Percentiles rank a stretch among this genome's conserved stretches.
Conservation (phyloP, 768 basidiomycete species). For the Pleurotus pulmonarius region DNA sequence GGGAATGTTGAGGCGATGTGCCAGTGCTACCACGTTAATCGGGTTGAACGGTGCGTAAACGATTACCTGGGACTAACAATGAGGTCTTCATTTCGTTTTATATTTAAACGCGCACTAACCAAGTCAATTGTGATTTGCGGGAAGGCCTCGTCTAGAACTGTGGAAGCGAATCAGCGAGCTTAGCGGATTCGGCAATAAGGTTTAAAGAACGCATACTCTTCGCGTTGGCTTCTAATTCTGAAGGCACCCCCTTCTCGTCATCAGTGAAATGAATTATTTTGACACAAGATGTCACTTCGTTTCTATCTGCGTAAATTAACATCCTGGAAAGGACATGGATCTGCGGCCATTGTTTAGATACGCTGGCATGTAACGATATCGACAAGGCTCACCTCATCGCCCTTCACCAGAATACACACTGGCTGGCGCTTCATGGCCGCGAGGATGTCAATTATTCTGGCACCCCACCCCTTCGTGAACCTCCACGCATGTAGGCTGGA, state of each 20-base stretch:
- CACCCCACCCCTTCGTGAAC: constrained; percentile 38
- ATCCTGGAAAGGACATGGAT: constrained; percentile 63
- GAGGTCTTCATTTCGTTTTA: not conserved
- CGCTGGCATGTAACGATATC: too few species aligned
- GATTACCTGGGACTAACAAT: constrained; percentile 31
- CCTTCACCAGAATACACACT: constrained; percentile 58
- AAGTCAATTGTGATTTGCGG: constrained; percentile 62
- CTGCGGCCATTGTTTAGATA: constrained; percentile 25
- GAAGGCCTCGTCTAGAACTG: constrained; percentile 45
- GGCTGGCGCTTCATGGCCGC: constrained; percentile 44
- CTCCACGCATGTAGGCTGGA: constrained; percentile 39
- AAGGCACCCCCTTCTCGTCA: constrained; percentile 49
- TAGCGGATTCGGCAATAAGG: not conserved
- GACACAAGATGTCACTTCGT: constrained; percentile 67
- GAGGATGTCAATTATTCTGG: constrained; percentile 40
- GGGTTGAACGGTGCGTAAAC: constrained; percentile 43
- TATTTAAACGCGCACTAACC: constrained; percentile 26
- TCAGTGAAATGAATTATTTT: constrained; percentile 69
- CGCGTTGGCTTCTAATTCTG: constrained; percentile 70
- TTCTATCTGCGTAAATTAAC: constrained; percentile 60
- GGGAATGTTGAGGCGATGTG: constrained; percentile 45
- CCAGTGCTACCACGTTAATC: constrained; percentile 42
- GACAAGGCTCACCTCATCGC: constrained; percentile 53
- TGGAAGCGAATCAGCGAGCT: not conserved
- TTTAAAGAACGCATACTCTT: constrained; percentile 40